A percentile compares a stretch with the other conserved stretches of the same genome.
These are phyloP conservation scores for Aeminium ludgeri DNA, from an alignment of 495 filamentous ascomycete species.

Conservation along the genomic window DNA sequence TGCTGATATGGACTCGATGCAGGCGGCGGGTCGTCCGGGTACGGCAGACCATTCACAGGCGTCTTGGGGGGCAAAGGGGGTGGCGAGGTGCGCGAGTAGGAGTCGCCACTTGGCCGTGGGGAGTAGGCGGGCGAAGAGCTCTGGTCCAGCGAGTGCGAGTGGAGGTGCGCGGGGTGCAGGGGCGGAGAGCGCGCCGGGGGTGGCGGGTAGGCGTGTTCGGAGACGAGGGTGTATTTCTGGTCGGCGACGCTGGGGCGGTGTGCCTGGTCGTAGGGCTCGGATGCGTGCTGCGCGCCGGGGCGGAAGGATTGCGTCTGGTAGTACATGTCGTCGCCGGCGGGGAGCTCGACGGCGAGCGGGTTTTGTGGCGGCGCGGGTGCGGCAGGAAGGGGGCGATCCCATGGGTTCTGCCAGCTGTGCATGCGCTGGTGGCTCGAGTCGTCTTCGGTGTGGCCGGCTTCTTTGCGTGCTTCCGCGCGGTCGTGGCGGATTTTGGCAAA, in stretches of 20 bases:
- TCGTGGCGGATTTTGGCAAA: constrained; percentile 39
- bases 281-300: constrained; percentile 25
- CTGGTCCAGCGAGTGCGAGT: background rate
- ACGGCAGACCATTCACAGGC: constrained; percentile 34
- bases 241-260: constrained; percentile 21
- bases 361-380: background rate
- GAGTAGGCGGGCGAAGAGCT: too few relatives aligned
- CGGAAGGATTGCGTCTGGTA: constrained; percentile 22
- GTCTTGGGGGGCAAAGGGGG: constrained; percentile 79
- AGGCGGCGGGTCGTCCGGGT: too few relatives aligned
- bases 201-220: constrained; percentile 41
- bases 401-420: constrained; percentile 14
- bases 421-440: too few relatives aligned
- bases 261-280: constrained; percentile 19
- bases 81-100: constrained; percentile 25
- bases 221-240: constrained; percentile 46
- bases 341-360: constrained; percentile 41
- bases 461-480: constrained; percentile 10
- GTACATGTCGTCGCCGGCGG: constrained; percentile 38
- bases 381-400: constrained; percentile 20
- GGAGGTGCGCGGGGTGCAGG: too few relatives aligned
- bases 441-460: background rate
- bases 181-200: too few relatives aligned
- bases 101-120: constrained; percentile 29
- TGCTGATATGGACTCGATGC: too few relatives aligned